These are phyloP conservation scores for Mortierella sp. DNA, from an alignment of 371 early-diverging fungal species.

Conservation along the genomic window DNA sequence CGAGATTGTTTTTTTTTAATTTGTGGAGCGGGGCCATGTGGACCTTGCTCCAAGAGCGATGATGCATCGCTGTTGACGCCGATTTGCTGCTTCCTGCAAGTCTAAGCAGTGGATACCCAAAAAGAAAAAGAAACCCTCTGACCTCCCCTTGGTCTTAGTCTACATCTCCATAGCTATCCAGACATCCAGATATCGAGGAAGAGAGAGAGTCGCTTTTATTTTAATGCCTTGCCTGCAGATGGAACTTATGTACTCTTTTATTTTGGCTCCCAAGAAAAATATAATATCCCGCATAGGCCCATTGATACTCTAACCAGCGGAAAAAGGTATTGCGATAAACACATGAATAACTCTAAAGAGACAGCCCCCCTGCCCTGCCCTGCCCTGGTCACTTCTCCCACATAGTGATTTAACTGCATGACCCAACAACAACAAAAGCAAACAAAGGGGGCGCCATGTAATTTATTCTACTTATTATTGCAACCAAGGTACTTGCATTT, in stretches of 20 bases:
- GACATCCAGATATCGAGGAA: too few species aligned
- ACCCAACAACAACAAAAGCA: too few species aligned
- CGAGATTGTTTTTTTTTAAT: too few species aligned
- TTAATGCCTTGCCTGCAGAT: too few species aligned
- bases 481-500: too few species aligned
- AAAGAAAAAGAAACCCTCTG: too few species aligned
- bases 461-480: background rate
- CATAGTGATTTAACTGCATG: background rate
- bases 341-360: conserved; percentile 32
- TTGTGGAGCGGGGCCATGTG: background rate
- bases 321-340: conserved; percentile 6
- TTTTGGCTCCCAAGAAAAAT: background rate
- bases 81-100: conserved; percentile 14
- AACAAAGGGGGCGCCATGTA: background rate
- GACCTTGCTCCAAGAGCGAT: background rate
- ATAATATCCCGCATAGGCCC: background rate
- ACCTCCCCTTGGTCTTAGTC: too few species aligned
- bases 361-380: background rate
- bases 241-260: too few species aligned
- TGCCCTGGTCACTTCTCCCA: background rate
- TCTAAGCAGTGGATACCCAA: background rate
- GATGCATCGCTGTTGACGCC: conserved; percentile 24
- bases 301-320: background rate
- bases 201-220: too few species aligned
- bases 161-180: too few species aligned